Percentiles rank a stretch among this genome's conserved stretches.
These are phyloP conservation scores for Pseudocercospora crystallina DNA, from an alignment of 2,329 filamentous ascomycete species.

Conservation along the genomic window DNA sequence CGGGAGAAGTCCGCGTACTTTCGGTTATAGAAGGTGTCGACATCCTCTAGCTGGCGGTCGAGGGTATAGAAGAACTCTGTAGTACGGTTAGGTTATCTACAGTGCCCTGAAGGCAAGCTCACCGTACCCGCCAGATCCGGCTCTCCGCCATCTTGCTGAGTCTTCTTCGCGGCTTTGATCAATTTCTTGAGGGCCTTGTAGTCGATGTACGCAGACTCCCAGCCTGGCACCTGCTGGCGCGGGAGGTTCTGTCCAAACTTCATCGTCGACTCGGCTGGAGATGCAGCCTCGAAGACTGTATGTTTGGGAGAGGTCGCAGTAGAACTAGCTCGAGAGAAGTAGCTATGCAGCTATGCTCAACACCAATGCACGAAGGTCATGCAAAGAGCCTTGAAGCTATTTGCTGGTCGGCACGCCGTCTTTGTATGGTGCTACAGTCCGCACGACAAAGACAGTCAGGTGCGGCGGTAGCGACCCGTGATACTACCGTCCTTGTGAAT, in stretches of 20 bases:
- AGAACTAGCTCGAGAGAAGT: background rate
- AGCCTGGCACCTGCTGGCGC: conserved; percentile 82
- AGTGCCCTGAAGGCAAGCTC: conserved; percentile 17
- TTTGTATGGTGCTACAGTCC: background rate
- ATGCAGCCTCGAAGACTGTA: background rate
- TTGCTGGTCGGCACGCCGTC: background rate
- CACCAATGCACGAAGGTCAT: background rate
- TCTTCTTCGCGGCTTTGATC: conserved; percentile 73
- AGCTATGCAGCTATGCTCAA: background rate
- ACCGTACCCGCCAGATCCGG: conserved; percentile 87
- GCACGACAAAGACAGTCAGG: no score
- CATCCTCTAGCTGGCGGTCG: conserved; percentile 95
- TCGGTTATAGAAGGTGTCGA: conserved; percentile 95
- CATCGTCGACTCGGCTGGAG: conserved; percentile 16
- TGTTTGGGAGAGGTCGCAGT: background rate
- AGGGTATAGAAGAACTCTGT: conserved; percentile 95
- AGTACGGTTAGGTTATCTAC: conserved; percentile 28
- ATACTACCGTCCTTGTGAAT: no score
- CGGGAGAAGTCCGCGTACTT: conserved; percentile 84
- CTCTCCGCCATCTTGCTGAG: conserved; percentile 59
- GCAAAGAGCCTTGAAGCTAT: background rate
- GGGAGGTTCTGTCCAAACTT: conserved; percentile 60
- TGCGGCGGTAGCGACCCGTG: no score
- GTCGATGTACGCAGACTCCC: conserved; percentile 81
- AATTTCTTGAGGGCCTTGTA: conserved; percentile 94